phyloP scores from a whole-genome alignment of 495 filamentous ascomycete genomes.

The Lindgomyces ingoldianus region DNA sequence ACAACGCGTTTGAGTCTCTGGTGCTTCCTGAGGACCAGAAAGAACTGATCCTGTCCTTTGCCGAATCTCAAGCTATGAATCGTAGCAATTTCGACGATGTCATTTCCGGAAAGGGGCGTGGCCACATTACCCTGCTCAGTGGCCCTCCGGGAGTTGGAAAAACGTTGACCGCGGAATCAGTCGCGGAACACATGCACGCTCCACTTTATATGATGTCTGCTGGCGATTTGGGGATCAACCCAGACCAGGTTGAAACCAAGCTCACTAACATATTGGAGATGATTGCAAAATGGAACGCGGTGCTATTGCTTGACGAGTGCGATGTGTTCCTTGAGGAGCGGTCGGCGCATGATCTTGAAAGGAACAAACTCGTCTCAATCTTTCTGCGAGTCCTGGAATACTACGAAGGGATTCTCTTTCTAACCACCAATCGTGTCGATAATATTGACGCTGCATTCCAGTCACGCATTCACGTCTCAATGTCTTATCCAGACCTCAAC shows the following conservation, averaged over 20 bases:
- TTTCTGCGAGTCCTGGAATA: conserved; percentile 30
- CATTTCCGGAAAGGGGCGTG: conserved; percentile 53
- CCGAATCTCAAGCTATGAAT: conserved; percentile 49
- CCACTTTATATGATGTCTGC: conserved; percentile 27
- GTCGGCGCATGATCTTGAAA: conserved; percentile 19
- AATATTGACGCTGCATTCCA: conserved; percentile 32
- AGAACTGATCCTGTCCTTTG: conserved; percentile 55
- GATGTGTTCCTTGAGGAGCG: conserved; percentile 31
- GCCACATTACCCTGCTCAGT: conserved; percentile 44
- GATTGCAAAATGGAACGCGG: conserved; percentile 18
- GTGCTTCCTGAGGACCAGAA: conserved; percentile 50
- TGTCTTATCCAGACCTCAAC: conserved; percentile 24
- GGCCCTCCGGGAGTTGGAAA: conserved; percentile 45
- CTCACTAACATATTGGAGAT: conserved; percentile 23
- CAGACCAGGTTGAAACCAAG: conserved; percentile 20
- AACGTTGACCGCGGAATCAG: conserved; percentile 21
- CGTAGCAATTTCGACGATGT: conserved; percentile 53
- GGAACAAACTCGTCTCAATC: conserved; percentile 29
- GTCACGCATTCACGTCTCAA: conserved; percentile 22
- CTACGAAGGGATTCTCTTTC: conserved; percentile 35
- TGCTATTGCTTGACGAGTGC: conserved; percentile 27
- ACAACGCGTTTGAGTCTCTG: conserved; percentile 49
- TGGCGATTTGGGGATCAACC: conserved; percentile 22
- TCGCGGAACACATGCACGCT: conserved; percentile 26
- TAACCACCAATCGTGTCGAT: conserved; percentile 32